phyloP scores from a whole-genome alignment of 192 early-diverging fungal genomes.

The Thoreauomyces humboldtii region DNA sequence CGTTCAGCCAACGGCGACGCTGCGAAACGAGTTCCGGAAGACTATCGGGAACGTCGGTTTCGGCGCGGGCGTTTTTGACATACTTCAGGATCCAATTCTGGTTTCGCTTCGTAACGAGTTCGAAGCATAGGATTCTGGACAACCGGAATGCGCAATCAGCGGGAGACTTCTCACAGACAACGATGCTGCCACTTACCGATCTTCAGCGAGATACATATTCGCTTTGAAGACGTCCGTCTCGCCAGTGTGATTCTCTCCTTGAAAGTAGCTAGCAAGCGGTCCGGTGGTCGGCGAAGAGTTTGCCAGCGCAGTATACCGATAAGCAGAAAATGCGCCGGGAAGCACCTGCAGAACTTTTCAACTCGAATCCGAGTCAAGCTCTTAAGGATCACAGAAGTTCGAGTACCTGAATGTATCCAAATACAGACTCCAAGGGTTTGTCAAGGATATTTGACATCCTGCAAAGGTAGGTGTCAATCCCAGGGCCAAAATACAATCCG shows the following conservation, averaged over 20 bases:
- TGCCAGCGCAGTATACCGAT: conserved; percentile 68
- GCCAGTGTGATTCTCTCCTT: conserved; percentile 46
- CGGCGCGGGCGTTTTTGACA: conserved; percentile 79
- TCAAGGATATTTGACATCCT: conserved; percentile 87
- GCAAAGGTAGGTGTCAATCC: conserved; percentile 9
- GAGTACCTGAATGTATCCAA: conserved; percentile 89
- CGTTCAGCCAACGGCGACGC: conserved; percentile 93
- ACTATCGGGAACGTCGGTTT: conserved; percentile 86
- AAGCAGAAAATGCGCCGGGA: conserved; percentile 85
- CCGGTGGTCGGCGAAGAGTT: conserved; percentile 67
- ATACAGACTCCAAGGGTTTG: conserved; percentile 77
- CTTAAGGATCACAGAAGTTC: no score
- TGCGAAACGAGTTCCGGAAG: conserved; percentile 92
- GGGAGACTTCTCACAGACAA: no score
- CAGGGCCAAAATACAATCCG: no score
- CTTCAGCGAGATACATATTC: conserved; percentile 79
- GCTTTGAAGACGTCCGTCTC: conserved; percentile 61
- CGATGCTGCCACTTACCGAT: no score
- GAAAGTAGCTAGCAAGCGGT: conserved; percentile 72
- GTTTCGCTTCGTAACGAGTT: conserved; percentile 73
- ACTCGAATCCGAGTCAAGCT: no score
- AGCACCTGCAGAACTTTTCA: no score
- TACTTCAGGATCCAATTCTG: conserved; percentile 65
- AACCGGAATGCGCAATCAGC: conserved; percentile 33
- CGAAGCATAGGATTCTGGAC: conserved; percentile 72